Percentiles rank a stretch among this genome's conserved stretches.
Evolutionary conservation across 371 early-diverging fungal species (phyloP).

Genomic region (Actinomortierella ambigua): DNA sequence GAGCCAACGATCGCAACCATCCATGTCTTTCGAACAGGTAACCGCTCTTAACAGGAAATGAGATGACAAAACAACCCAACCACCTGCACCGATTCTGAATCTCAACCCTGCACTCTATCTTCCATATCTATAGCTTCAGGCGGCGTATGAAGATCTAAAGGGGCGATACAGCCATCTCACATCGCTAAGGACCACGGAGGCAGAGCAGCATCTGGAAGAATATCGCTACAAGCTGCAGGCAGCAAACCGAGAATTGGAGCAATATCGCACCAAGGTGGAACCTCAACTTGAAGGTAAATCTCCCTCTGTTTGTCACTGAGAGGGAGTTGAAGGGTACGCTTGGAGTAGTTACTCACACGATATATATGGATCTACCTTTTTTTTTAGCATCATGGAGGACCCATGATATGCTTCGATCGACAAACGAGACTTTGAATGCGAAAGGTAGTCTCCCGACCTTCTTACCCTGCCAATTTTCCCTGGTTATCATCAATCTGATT

Average conservation of each 20-base stretch:
- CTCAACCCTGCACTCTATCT: too few relatives aligned
- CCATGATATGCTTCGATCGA: constrained; percentile 28
- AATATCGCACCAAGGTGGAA: constrained; percentile 33
- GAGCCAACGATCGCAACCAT: too few relatives aligned
- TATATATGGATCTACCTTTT: not conserved
- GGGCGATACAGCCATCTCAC: constrained; percentile 24
- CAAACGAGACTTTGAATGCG: constrained; percentile 25
- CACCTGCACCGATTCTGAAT: too few relatives aligned
- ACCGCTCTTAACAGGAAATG: too few relatives aligned
- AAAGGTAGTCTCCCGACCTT: constrained; percentile 12
- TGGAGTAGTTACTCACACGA: too few relatives aligned
- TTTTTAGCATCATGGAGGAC: constrained; percentile 22
- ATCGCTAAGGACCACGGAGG: constrained; percentile 33
- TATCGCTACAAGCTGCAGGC: constrained; percentile 29
- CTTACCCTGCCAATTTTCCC: not conserved
- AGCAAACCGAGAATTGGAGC: constrained; percentile 20
- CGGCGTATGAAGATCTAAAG: constrained; percentile 24
- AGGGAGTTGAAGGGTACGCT: not conserved
- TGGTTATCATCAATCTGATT: not conserved
- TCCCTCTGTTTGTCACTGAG: not conserved
- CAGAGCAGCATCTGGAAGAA: constrained; percentile 26
- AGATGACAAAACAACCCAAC: too few relatives aligned
- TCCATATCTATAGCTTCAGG: not conserved
- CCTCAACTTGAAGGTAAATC: constrained; percentile 34
- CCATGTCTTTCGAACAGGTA: too few relatives aligned